Conservation (phyloP, 495 filamentous ascomycete species). For the Penicillium samsonianum region DNA sequence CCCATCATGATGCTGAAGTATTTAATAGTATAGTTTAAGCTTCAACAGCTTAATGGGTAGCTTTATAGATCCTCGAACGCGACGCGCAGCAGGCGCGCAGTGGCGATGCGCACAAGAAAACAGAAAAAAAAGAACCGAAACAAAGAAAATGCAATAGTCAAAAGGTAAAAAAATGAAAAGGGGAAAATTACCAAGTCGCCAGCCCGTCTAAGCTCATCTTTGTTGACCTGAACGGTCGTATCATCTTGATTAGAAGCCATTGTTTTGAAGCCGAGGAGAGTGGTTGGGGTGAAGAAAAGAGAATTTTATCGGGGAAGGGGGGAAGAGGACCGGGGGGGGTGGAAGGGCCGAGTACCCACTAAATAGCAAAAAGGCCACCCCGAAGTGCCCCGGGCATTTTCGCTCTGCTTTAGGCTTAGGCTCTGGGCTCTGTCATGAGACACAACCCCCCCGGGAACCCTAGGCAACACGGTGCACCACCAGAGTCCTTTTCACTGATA, state of each 20-base stretch:
- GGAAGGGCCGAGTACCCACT: constrained; percentile 22
- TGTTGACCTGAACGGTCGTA: constrained; percentile 48
- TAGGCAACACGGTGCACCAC: neutral
- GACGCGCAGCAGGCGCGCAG: constrained; percentile 30
- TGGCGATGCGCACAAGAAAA: constrained; percentile 21
- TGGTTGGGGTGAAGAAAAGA: constrained; percentile 17
- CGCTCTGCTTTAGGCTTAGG: constrained; percentile 34
- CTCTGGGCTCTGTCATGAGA: constrained; percentile 6
- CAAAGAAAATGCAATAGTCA: constrained; percentile 9
- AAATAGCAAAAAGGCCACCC: constrained; percentile 25
- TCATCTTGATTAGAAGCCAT: constrained; percentile 41
- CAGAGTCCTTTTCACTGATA: neutral
- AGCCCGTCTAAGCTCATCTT: constrained; percentile 63
- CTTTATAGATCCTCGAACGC: constrained; percentile 14
- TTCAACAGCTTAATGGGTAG: constrained; percentile 9
- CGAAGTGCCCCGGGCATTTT: constrained; percentile 15
- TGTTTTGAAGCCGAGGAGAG: constrained; percentile 17
- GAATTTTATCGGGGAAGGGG: constrained; percentile 11
- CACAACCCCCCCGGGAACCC: neutral
- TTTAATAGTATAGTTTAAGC: neutral
- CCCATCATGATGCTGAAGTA: neutral
- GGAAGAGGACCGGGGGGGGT: constrained; percentile 14
- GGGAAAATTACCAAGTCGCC: constrained; percentile 61
- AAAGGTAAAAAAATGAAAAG: constrained; percentile 10
- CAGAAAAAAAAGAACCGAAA: constrained; percentile 11